Base-by-base conservation (phyloP, 2,329 filamentous ascomycete genomes). In the Monosporascus sp. region DNA sequence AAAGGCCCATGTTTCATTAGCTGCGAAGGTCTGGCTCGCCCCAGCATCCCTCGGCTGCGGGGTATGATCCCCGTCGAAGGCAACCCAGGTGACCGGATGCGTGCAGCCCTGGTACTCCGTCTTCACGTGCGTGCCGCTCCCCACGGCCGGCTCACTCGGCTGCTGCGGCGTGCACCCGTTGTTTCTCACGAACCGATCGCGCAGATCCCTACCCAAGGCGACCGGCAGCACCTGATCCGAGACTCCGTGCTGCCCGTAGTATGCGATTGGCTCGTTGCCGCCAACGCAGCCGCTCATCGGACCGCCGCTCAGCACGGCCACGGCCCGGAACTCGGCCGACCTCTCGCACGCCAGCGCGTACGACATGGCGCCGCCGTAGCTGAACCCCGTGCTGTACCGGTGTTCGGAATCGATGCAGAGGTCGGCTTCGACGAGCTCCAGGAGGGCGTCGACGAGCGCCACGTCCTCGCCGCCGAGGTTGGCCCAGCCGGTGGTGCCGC, bases 331-430 rank as follows among this genome's bases (percentile, higher is more conserved):
- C 50, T 50, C 35, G 3, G 45, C 39, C 1, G 66, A 62, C 11
- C 63, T 63, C n/a, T 65, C 62, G 57, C 69, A 73, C n/a, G 70
- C 71, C 35, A 73, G 54, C 9, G 66, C 58, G 55, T 67, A 72
- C 3, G 63, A 65, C 69, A 73, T 72, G 51, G 66, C 67, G 39
- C 60, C 70, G 43, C 70, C 70, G 60, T 69, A 72, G 50, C 64
- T 68, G 58, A 70, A 72, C 37, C 70, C 70, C 2, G 67, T 67
- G 7, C 68, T 62, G 60, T 70, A 72, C 52, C 68, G 65, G 35
- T 63, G 63, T 20, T 56, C 62, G 44, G 64, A 57, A 54, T 73
- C 64, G 41, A 72, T 57, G 52, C 71, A 73, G 45, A 72, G 66
- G 48, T 67, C 65, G 8, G 55, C 58, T 50, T 72, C 67, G 25